phyloP scores from a whole-genome alignment of 1,139 yeast genomes.

The Meyerozyma elateridarum region DNA sequence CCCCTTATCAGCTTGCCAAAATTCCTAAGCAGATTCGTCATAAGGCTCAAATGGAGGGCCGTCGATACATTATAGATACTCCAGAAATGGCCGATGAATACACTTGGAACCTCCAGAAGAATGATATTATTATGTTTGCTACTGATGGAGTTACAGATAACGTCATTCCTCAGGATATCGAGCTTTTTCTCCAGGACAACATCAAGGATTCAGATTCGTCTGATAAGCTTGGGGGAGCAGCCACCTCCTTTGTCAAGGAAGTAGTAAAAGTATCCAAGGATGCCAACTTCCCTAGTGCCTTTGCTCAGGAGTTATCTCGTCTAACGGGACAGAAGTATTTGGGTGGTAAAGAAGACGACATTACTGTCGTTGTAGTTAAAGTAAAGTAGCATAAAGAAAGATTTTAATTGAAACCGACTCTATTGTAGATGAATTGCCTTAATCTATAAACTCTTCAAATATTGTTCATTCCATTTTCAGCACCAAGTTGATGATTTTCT shows the following conservation, averaged over 20 bases:
- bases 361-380: conserved; percentile 71
- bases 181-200: conserved; percentile 50
- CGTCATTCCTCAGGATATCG: conserved; percentile 69
- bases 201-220: conserved; percentile 19
- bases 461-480: conserved; percentile 30
- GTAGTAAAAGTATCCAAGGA: conserved; percentile 72
- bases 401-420: no score
- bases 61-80: conserved; percentile 55
- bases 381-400: no score
- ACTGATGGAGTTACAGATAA: conserved; percentile 96
- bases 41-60: conserved; percentile 52
- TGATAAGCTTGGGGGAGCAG: conserved; percentile 23
- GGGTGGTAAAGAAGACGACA: conserved; percentile 96
- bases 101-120: conserved; percentile 48
- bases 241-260: conserved; percentile 57
- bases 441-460: no score
- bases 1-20: conserved; percentile 86
- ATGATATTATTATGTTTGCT: conserved; percentile 78
- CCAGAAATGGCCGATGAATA: conserved; percentile 51
- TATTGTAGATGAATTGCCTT: no score
- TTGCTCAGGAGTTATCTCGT: conserved; percentile 72
- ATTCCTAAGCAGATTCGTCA: conserved; percentile 62
- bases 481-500: conserved; percentile 40
- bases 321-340: conserved; percentile 66
- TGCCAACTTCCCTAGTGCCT: conserved; percentile 74